These are phyloP conservation scores for Crithidia brevicula DNA, from an alignment of 208 protist genomes.

Conservation along the genomic window DNA sequence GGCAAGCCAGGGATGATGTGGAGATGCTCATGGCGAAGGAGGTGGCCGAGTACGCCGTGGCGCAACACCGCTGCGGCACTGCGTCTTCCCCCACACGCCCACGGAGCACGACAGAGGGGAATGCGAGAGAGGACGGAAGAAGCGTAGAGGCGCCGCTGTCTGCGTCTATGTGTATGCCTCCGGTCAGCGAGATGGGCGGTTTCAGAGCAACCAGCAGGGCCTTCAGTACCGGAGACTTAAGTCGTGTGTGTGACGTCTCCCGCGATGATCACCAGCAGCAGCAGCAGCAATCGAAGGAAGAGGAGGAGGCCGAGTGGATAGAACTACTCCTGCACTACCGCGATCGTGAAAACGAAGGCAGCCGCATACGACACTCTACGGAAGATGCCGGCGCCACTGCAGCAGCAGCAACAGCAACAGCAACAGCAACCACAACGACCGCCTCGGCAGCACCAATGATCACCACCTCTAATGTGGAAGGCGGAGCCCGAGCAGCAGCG, in stretches of 20 bases:
- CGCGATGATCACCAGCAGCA: neutral
- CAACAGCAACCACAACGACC: neutral
- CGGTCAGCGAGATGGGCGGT: too few relatives aligned
- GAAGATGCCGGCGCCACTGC: neutral
- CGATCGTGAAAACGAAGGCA: constrained; percentile 40
- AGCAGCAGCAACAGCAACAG: neutral
- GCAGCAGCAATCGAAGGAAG: neutral
- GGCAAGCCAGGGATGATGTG: constrained; percentile 18
- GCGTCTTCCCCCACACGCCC: neutral
- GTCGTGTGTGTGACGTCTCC: neutral
- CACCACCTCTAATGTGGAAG: neutral
- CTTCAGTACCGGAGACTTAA: constrained; percentile 5
- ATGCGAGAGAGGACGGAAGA: too few relatives aligned
- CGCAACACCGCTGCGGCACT: constrained; percentile 3
- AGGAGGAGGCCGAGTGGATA: constrained; percentile 35
- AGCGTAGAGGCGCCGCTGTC: too few relatives aligned
- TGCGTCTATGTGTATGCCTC: too few relatives aligned
- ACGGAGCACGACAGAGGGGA: too few relatives aligned
- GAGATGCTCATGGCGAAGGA: constrained; percentile 25
- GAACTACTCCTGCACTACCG: constrained; percentile 40
- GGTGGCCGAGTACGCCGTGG: constrained; percentile 15
- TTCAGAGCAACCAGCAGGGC: too few relatives aligned
- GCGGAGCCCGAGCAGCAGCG: neutral
- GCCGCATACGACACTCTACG: constrained; percentile 15
- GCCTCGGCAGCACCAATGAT: neutral